Conservation (phyloP, 148 eudicot species). For the Hydrangea macrophylla region DNA sequence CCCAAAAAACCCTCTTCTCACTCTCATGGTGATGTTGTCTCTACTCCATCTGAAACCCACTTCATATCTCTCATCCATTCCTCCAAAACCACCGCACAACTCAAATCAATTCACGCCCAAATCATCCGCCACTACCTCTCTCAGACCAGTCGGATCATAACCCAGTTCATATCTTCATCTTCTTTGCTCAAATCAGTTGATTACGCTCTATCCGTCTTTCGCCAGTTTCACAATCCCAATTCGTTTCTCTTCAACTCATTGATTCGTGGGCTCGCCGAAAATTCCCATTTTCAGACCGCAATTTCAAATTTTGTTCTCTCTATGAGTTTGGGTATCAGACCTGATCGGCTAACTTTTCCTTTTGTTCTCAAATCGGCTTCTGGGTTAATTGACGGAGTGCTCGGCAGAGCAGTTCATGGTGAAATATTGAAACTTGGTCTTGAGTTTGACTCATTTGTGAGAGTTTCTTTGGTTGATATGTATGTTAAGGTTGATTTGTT, state of each 20-base stretch:
- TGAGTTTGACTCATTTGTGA: constrained; percentile 12
- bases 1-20: not conserved
- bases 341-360: constrained; percentile 16
- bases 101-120: constrained; percentile 20
- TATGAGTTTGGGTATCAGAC: constrained; percentile 10
- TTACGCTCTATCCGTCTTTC: constrained; percentile 15
- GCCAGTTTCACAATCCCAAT: constrained; percentile 1
- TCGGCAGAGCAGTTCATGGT: constrained; percentile 11
- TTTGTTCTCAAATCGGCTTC: constrained; percentile 8
- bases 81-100: constrained; percentile 13
- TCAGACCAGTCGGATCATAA: not conserved
- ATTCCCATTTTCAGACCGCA: not conserved
- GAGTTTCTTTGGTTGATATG: constrained; percentile 18
- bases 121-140: constrained; percentile 10
- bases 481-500: constrained; percentile 19
- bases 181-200: not conserved
- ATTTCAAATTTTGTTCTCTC: not conserved
- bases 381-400: not conserved
- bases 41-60: not conserved
- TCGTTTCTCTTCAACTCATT: constrained; percentile 5
- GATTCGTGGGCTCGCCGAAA: constrained; percentile 13
- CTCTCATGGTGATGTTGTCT: not conserved
- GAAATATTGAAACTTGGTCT: constrained; percentile 6
- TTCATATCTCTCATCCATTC: constrained; percentile 21
- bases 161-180: constrained; percentile 18